Conservation (phyloP, 805 yeast species). For the Metschnikowia cerradonensis region DNA sequence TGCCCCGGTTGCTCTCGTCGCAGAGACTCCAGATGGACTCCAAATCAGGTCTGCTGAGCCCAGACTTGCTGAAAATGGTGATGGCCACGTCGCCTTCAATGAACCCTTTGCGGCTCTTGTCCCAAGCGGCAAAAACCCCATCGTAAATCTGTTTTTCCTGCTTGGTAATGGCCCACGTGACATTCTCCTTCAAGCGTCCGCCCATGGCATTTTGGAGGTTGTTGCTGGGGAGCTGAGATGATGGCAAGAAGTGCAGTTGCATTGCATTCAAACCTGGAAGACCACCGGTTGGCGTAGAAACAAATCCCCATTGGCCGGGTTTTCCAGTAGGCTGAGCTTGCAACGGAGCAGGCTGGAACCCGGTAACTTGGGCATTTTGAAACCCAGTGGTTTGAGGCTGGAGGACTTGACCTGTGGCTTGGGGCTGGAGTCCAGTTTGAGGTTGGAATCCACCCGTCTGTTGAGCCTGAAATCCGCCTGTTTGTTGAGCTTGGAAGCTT, state of each 20-base stretch:
- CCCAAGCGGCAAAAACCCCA: conserved; percentile 87
- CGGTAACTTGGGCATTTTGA: not conserved
- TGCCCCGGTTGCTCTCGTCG: conserved; percentile 79
- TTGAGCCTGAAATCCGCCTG: conserved; percentile 20
- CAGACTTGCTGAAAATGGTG: conserved; percentile 84
- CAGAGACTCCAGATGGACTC: conserved; percentile 90
- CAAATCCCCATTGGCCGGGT: conserved; percentile 82
- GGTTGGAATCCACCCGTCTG: conserved; percentile 20
- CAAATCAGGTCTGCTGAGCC: conserved; percentile 77
- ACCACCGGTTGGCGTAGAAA: conserved; percentile 63
- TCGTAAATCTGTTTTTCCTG: conserved; percentile 85
- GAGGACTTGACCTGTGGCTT: conserved; percentile 25
- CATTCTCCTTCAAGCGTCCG: conserved; percentile 45
- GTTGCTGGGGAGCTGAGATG: conserved; percentile 32
- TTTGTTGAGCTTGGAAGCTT: conserved; percentile 13
- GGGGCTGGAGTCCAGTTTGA: conserved; percentile 10
- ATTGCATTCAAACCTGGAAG: conserved; percentile 66
- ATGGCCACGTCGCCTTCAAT: conserved; percentile 81
- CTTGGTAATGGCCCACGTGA: conserved; percentile 79
- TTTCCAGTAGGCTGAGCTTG: conserved; percentile 58
- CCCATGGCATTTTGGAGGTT: conserved; percentile 43
- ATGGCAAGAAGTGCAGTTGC: conserved; percentile 65
- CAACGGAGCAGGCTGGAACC: conserved; percentile 15
- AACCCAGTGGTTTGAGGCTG: conserved; percentile 19
- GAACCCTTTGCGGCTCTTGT: conserved; percentile 58